Evolutionary conservation across 1,284 basidiomycete genomes (phyloP).

Genomic region (Pseudozyma tsukubaensis): DNA sequence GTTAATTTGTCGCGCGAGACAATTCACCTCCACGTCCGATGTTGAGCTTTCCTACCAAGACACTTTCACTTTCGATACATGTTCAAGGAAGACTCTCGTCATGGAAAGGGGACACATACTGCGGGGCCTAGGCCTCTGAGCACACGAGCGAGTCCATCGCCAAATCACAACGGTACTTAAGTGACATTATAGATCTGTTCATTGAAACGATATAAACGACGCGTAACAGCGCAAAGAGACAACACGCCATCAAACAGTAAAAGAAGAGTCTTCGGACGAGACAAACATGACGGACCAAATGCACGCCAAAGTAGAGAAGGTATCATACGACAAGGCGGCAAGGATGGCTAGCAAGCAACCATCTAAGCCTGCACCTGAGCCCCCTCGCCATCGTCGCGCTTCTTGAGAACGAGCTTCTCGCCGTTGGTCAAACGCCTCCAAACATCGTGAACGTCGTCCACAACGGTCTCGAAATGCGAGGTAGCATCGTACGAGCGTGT

Average conservation of each 20-base stretch:
- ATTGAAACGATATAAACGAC: not conserved
- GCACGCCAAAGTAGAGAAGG: not conserved
- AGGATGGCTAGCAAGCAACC: not conserved
- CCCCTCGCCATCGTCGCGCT: conserved; percentile 62
- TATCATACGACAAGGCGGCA: conserved; percentile 6
- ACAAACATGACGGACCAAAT: conserved; percentile 1
- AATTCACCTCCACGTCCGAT: conserved; percentile 3
- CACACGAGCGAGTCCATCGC: too few relatives aligned
- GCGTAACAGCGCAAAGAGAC: not conserved
- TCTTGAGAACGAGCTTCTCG: conserved; percentile 66
- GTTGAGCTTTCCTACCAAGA: not conserved
- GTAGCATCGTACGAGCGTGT: conserved; percentile 98
- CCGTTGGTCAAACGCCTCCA: conserved; percentile 65
- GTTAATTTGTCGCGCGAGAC: conserved; percentile 23
- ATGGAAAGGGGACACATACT: too few relatives aligned
- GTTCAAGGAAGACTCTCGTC: too few relatives aligned
- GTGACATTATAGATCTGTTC: too few relatives aligned
- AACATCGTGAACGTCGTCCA: conserved; percentile 68
- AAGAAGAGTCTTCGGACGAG: conserved; percentile 4
- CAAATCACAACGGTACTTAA: too few relatives aligned
- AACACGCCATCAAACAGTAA: not conserved
- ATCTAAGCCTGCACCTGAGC: conserved; percentile 64
- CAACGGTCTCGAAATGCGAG: conserved; percentile 93
- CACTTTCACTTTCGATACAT: too few relatives aligned
- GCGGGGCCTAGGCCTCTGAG: too few relatives aligned